Conservation (phyloP, 495 filamentous ascomycete genomes). For the Podospora appendiculata region DNA sequence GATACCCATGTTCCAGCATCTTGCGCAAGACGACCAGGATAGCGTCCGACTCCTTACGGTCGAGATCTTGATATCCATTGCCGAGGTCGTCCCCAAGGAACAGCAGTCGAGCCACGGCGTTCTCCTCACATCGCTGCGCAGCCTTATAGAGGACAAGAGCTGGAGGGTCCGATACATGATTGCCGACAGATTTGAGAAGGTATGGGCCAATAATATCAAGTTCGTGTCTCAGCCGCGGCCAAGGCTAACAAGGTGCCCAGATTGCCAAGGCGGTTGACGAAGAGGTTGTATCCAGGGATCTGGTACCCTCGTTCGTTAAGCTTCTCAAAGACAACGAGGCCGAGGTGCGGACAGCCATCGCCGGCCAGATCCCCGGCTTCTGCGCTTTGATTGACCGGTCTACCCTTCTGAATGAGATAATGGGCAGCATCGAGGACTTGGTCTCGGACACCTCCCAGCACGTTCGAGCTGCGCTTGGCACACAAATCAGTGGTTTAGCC, state of each 20-base stretch:
- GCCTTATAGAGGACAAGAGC: conserved; percentile 95
- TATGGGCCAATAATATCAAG: conserved; percentile 20
- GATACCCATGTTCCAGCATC: conserved; percentile 97
- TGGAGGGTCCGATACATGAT: conserved; percentile 99
- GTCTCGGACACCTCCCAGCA: conserved; percentile 95
- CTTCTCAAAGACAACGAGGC: conserved; percentile 95
- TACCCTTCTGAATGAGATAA: conserved; percentile 89
- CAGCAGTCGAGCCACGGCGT: conserved; percentile 95
- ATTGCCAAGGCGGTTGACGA: conserved; percentile 98
- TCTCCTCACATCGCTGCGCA: conserved; percentile 79
- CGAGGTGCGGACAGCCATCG: conserved; percentile 94
- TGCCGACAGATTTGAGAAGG: conserved; percentile 97
- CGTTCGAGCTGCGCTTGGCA: conserved; percentile 89
- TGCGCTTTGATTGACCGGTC: conserved; percentile 79
- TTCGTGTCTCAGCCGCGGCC: background rate
- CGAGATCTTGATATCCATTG: conserved; percentile 91
- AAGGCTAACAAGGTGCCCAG: conserved; percentile 34
- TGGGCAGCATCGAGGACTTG: conserved; percentile 91
- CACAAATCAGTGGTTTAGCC: conserved; percentile 93
- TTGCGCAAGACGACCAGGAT: conserved; percentile 92
- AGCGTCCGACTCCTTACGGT: conserved; percentile 94
- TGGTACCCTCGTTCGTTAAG: conserved; percentile 96
- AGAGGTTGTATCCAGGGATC: conserved; percentile 86
- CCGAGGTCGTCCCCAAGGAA: conserved; percentile 95
- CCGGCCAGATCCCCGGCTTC: conserved; percentile 96